Evolutionary conservation across 2,329 filamentous ascomycete genomes (phyloP).

Genomic region (Pseudopithomyces chartarum): DNA sequence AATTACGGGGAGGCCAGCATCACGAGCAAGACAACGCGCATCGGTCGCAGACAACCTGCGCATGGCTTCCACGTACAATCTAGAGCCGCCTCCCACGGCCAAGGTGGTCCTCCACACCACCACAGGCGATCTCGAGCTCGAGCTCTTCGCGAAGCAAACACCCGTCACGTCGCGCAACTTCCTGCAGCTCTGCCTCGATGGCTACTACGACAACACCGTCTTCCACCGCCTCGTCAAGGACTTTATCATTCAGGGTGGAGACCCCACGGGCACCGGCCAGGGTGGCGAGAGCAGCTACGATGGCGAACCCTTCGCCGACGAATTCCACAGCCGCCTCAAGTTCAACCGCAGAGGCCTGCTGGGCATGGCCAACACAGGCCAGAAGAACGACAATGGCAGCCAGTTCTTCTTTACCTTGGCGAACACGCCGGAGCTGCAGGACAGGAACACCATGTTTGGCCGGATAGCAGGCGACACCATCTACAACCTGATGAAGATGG

Average conservation of each 20-base stretch:
- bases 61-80: slow-evolving; percentile 92
- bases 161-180: slow-evolving; percentile 94
- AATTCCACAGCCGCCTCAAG: slow-evolving; percentile 89
- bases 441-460: slow-evolving; percentile 92
- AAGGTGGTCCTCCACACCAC: slow-evolving; percentile 92
- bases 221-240: slow-evolving; percentile 92
- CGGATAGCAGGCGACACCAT: slow-evolving; percentile 92
- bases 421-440: slow-evolving; percentile 79
- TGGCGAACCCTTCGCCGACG: slow-evolving; percentile 81
- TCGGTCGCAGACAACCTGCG: neutral
- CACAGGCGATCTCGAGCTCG: slow-evolving; percentile 83
- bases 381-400: slow-evolving; percentile 80
- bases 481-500: slow-evolving; percentile 94
- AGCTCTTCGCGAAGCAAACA: slow-evolving; percentile 93
- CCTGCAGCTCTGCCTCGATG: slow-evolving; percentile 90
- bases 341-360: slow-evolving; percentile 89
- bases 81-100: slow-evolving; percentile 91
- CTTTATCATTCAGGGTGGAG: slow-evolving; percentile 93
- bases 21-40: slow-evolving; percentile 12
- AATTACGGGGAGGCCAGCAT: slow-evolving; percentile 15
- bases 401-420: slow-evolving; percentile 97
- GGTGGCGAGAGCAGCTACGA: slow-evolving; percentile 93
- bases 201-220: slow-evolving; percentile 91
- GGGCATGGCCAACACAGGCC: slow-evolving; percentile 93
- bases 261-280: slow-evolving; percentile 89